These are phyloP conservation scores for Sarcomyxa edulis DNA, from an alignment of 768 basidiomycete genomes.

Conservation along the genomic window DNA sequence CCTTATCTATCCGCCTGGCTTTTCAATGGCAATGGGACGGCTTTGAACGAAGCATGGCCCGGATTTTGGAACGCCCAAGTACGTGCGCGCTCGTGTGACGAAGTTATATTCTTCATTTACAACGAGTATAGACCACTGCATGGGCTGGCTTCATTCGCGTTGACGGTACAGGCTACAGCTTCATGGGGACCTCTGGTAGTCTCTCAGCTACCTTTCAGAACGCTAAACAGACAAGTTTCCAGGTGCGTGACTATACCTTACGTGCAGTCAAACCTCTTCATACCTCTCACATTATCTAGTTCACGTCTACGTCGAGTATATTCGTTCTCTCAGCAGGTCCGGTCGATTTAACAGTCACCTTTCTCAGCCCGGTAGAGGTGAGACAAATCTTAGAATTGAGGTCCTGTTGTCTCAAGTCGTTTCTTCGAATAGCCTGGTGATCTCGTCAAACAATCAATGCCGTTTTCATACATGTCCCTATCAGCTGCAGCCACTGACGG, in stretches of 20 bases:
- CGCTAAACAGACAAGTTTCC: slow-evolving; percentile 52
- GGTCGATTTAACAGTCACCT: slow-evolving; percentile 55
- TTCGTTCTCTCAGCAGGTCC: slow-evolving; percentile 62
- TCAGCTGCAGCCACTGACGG: slow-evolving; percentile 45
- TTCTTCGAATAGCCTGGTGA: slow-evolving; percentile 51
- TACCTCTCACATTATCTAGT: slow-evolving; percentile 32
- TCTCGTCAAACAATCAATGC: too few relatives aligned
- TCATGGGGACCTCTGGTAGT: slow-evolving; percentile 52
- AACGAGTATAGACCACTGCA: slow-evolving; percentile 39
- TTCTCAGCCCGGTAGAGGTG: slow-evolving; percentile 68
- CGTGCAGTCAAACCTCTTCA: not conserved
- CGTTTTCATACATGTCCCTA: slow-evolving; percentile 49
- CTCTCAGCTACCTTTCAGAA: slow-evolving; percentile 35
- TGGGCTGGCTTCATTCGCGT: slow-evolving; percentile 65
- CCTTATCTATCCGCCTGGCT: slow-evolving; percentile 62
- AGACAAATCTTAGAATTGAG: slow-evolving; percentile 1
- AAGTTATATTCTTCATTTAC: too few relatives aligned
- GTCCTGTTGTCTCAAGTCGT: not conserved
- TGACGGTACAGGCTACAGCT: slow-evolving; percentile 49
- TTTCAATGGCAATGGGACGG: slow-evolving; percentile 43
- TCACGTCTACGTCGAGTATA: slow-evolving; percentile 62
- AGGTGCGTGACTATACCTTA: slow-evolving; percentile 24
- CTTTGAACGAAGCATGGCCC: slow-evolving; percentile 53
- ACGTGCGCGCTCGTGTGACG: too few relatives aligned
- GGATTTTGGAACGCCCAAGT: slow-evolving; percentile 71